Base-by-base conservation (phyloP, 495 filamentous ascomycete genomes). In the Parathielavia appendiculata region DNA sequence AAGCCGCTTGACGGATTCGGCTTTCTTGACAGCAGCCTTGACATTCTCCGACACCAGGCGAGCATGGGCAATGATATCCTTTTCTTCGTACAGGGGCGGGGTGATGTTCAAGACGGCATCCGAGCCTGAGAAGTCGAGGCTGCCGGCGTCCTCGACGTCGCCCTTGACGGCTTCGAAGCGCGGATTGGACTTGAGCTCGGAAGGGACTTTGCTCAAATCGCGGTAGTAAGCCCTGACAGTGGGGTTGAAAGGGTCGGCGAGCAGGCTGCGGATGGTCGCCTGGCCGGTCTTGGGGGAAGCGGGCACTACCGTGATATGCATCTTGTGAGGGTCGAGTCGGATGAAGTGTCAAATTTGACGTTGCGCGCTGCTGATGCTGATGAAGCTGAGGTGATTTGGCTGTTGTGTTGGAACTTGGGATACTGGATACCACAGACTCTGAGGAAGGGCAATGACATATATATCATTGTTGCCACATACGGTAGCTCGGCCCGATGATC, bases 271-370 rank as follows among this genome's bases (percentile, higher is more conserved):
- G 59, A 69, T 63, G 32, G 66, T 52, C 40, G 66, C 64, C 13
- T 51, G 52, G 50, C 55, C 61, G 13, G 66, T 66, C 44, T 55
- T 61, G 56, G 59, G 43, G 23, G 58, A 58, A 9, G 66, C 66
- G 8, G 66, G 61, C 41, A 59, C 56, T 41, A 69, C 50, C 50
- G 57, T 60, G 57, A 67, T 51, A 10, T 63, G 51, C 66, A 68
- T 67, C 17, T 11, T 35, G 23, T 9, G 5, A 40, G 35, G 8
- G 7, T 45, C 36, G 54, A 11, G 13, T 14, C 17, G 20, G 44
- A 30, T 30, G 26, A 30, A 30, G 26, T 30, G 26, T 30, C 6
- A 6, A 30, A 6, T 26, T 34, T 30, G 45, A 30, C 13, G 49
- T 39, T 39, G 35, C 2, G 26, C 26, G 26, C 6, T 30, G 26